Conservation (phyloP, 116 monocot species). For the Papilionanthe hybrid region DNA sequence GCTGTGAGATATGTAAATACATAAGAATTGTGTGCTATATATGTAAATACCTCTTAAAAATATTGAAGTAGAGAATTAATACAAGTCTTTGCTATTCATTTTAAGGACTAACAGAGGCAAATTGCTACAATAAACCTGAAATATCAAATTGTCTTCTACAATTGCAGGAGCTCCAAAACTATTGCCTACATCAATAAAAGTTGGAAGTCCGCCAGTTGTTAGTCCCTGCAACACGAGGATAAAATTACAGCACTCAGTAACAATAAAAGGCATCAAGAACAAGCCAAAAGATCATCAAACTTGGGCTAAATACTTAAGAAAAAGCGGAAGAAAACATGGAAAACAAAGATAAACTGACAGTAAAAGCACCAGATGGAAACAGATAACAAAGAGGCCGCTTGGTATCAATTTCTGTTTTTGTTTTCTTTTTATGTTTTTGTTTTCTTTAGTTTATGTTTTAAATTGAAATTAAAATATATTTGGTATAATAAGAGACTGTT, state of each 20-base stretch:
- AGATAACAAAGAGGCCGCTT: too few relatives aligned
- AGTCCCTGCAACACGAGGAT: constrained; percentile 40
- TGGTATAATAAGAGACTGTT: too few relatives aligned
- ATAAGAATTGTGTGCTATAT: too few relatives aligned
- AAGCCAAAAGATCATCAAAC: not conserved
- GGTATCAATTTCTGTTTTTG: too few relatives aligned
- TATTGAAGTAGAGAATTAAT: not conserved
- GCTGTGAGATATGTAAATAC: too few relatives aligned
- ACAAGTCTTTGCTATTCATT: not conserved
- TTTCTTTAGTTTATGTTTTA: too few relatives aligned
- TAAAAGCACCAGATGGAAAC: not conserved
- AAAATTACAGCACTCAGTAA: not conserved
- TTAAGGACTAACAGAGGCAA: not conserved
- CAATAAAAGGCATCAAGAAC: not conserved
- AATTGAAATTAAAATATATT: too few relatives aligned
- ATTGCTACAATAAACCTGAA: constrained; percentile 58
- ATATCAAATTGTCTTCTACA: constrained; percentile 84
- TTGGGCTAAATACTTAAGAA: not conserved
- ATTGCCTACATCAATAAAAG: constrained; percentile 96
- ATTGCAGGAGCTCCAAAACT: constrained; percentile 99
- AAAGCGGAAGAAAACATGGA: not conserved
- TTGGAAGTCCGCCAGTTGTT: constrained; percentile 97
- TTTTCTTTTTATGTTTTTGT: too few relatives aligned
- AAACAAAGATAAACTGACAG: not conserved
- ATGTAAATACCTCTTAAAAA: not conserved